Evolutionary conservation across 2,329 filamentous ascomycete species (phyloP), one percentile per base, ranked within the genome.

Genomic region (Colletotrichum agaves): DNA sequence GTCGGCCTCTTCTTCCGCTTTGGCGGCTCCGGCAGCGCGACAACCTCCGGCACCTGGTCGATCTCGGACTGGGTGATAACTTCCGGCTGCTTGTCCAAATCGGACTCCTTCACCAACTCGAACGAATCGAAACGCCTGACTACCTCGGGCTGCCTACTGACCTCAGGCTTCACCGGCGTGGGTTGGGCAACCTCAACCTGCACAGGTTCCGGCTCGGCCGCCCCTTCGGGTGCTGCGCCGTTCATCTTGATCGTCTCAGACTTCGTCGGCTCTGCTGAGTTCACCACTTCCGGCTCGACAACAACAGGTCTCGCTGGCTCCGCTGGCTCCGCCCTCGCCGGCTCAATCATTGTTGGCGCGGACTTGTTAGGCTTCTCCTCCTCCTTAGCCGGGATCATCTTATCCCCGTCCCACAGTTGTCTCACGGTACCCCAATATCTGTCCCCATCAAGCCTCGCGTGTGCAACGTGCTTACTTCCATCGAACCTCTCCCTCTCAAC

Each of bases 341-440:
- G 7, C 13, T 41, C 57, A 17, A 19, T 3, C 50, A n/a, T 8
- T 13, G 17, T n/a, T 43, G 17, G 23, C 35, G 39, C 33, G 12
- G 27, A 12, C 23, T 50, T 31, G 13, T 6, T 27, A 27, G 4
- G 1, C 27, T 21, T 19, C 12, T 21, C 21, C n/a, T 59, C 23
- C 19, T 41, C 15, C 46, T 44, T 8, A 13, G 46, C 33, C 50
- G 33, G 19, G 15, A 15, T 17, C 27, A 49, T 52, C 33, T 33
- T 46, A 13, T 61, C 53, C 37, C 74, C 78, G 39, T 79, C 74
- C 85, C 85, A 88, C 1, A 80, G 79, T 62, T 82, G 78, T 44
- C 72, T 79, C 3, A 88, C 78, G 19, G 79, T 74, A 4, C 69
- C 71, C 86, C 87, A 88, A 72, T 89, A 89, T 61, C 85, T 76